Conservation (phyloP, 148 eudicot genomes). For the Persicaria maculosa region DNA sequence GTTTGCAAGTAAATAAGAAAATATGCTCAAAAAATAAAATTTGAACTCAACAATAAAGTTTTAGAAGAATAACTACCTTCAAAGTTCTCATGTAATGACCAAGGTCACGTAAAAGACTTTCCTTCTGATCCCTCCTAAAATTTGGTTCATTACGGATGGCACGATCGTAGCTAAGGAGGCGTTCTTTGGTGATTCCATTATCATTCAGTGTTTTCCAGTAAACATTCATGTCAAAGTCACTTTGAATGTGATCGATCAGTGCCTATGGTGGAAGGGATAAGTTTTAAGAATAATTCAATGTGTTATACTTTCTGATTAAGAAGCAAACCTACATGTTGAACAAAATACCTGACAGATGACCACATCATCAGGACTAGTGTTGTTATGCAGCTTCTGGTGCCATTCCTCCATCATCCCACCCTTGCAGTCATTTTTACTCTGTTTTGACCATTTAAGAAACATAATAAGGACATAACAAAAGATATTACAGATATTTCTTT, state of each 20-base stretch:
- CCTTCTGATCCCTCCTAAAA: slow-evolving; percentile 77
- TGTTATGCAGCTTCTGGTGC: slow-evolving; percentile 98
- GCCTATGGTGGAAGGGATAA: slow-evolving; percentile 44
- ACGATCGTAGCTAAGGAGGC: slow-evolving; percentile 96
- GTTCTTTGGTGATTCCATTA: slow-evolving; percentile 93
- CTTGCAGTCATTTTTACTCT: slow-evolving; percentile 93
- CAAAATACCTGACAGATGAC: slow-evolving; percentile 82
- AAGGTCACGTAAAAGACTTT: slow-evolving; percentile 90
- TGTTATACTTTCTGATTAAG: not conserved
- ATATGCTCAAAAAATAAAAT: not conserved
- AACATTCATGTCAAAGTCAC: slow-evolving; percentile 71
- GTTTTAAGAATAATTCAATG: not conserved
- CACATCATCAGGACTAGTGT: slow-evolving; percentile 98
- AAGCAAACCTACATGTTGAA: not conserved
- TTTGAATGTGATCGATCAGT: slow-evolving; percentile 68
- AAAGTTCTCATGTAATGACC: slow-evolving; percentile 88
- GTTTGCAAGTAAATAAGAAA: slow-evolving; percentile 12
- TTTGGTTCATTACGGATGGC: slow-evolving; percentile 89
- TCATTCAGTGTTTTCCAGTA: slow-evolving; percentile 94
- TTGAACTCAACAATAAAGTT: not conserved
- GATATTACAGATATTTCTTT: not conserved
- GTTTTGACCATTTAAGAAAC: slow-evolving; percentile 18
- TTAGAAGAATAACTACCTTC: slow-evolving; percentile 44
- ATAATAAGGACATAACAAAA: not conserved
- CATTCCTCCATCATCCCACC: slow-evolving; percentile 99